These are phyloP conservation scores for Aeschynomene evenia DNA, from an alignment of 306 rosid species.

Conservation along the genomic window DNA sequence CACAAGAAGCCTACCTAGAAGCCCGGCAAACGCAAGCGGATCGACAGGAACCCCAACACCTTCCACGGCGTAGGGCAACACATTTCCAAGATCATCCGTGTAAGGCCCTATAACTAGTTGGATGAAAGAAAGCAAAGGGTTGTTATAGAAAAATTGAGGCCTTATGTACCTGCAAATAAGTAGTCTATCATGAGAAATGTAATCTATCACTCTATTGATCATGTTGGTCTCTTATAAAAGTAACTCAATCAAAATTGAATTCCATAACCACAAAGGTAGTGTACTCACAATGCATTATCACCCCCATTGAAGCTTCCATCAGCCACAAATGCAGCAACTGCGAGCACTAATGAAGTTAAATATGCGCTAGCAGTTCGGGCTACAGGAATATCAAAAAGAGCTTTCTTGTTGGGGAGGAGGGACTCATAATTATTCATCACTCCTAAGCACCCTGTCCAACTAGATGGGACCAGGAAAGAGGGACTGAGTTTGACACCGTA, in stretches of 20 bases:
- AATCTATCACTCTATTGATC: background rate
- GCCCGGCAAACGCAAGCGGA: slow-evolving; percentile 97
- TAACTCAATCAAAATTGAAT: background rate
- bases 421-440: slow-evolving; percentile 93
- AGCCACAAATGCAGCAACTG: slow-evolving; percentile 72
- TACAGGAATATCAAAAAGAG: slow-evolving; percentile 85
- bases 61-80: slow-evolving; percentile 89
- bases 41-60: slow-evolving; percentile 99
- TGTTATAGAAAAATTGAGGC: slow-evolving; percentile 90
- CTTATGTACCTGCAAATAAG: slow-evolving; percentile 74
- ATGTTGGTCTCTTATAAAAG: background rate
- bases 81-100: slow-evolving; percentile 92
- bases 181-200: background rate
- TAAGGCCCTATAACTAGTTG: slow-evolving; percentile 88
- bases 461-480: slow-evolving; percentile 89
- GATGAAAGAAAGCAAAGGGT: slow-evolving; percentile 84
- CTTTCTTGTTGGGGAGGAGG: slow-evolving; percentile 79
- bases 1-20: slow-evolving; percentile 54
- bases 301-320: slow-evolving; percentile 98
- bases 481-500: slow-evolving; percentile 91
- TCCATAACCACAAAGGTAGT: background rate
- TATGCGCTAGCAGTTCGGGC: slow-evolving; percentile 90
- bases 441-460: slow-evolving; percentile 93
- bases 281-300: slow-evolving; percentile 80
- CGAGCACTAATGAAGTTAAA: slow-evolving; percentile 75